Evolutionary conservation across 2,329 filamentous ascomycete species (phyloP).

Genomic region (Drechslerella stenobrocha): DNA sequence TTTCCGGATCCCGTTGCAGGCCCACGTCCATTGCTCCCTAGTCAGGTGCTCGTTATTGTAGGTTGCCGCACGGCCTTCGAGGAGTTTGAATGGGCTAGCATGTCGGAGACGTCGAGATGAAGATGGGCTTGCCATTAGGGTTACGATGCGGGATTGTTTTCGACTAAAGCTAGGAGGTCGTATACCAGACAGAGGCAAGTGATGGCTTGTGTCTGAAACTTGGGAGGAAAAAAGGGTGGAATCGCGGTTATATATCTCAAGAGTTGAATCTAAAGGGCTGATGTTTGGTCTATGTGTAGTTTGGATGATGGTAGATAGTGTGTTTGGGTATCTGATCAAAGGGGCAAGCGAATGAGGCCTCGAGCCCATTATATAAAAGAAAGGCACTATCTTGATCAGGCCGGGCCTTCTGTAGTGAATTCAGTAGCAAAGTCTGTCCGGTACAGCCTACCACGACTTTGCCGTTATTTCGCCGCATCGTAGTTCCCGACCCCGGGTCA

Average conservation of each 20-base stretch:
- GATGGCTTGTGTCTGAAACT: background rate
- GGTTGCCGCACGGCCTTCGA: slow-evolving; percentile 18
- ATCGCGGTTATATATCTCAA: background rate
- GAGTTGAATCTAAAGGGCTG: background rate
- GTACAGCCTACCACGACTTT: slow-evolving; percentile 29
- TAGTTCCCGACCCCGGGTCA: slow-evolving; percentile 17
- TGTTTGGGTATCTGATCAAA: slow-evolving; percentile 8
- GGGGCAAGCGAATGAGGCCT: slow-evolving; percentile 8
- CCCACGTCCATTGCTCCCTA: slow-evolving; percentile 30
- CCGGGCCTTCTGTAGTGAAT: background rate
- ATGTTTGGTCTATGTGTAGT: background rate
- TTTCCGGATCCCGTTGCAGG: slow-evolving; percentile 22
- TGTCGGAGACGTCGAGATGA: slow-evolving; percentile 16
- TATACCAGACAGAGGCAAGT: background rate
- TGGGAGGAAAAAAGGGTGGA: background rate
- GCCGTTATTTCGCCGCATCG: slow-evolving; percentile 15
- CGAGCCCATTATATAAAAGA: slow-evolving; percentile 30
- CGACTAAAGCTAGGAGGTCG: background rate
- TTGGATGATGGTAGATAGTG: slow-evolving; percentile 4
- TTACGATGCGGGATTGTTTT: background rate
- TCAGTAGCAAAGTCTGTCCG: slow-evolving; percentile 6
- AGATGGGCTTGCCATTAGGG: slow-evolving; percentile 23
- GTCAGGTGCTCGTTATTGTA: slow-evolving; percentile 35
- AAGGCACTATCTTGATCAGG: slow-evolving; percentile 22
- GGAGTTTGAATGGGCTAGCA: slow-evolving; percentile 18